A percentile compares a stretch with the other conserved stretches of the same genome.
These are phyloP conservation scores for Sambucus nigra DNA, from an alignment of 129 eudicot genomes.

Conservation along the genomic window DNA sequence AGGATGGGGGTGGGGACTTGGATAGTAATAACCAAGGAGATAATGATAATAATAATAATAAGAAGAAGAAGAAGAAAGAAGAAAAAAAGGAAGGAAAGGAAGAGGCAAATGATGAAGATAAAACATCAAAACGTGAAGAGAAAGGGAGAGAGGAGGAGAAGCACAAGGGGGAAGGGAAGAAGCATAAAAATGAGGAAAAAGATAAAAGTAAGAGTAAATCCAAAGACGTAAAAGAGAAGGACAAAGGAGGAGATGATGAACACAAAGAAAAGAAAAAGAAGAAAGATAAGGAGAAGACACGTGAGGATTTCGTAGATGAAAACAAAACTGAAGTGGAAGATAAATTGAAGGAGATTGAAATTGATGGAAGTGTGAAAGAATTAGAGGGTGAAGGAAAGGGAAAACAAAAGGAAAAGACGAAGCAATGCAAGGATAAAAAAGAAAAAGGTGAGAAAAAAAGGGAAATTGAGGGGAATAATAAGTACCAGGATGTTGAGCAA, in stretches of 20 bases:
- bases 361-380: conserved; percentile 24
- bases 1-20: conserved; percentile 15
- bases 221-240: conserved; percentile 10
- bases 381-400: conserved; percentile 14
- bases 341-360: conserved; percentile 36
- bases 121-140: conserved; percentile 10
- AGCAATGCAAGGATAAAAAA: conserved; percentile 37
- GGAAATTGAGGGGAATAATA: conserved; percentile 28
- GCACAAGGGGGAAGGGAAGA: conserved; percentile 9
- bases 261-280: conserved; percentile 13
- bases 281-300: conserved; percentile 10
- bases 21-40: conserved; percentile 17
- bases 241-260: neutral
- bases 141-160: conserved; percentile 11
- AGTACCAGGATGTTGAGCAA: conserved; percentile 40
- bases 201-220: conserved; percentile 12
- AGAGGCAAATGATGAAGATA: conserved; percentile 9
- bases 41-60: conserved; percentile 13
- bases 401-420: conserved; percentile 11
- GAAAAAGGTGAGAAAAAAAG: conserved; percentile 43
- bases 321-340: conserved; percentile 16
- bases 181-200: conserved; percentile 6
- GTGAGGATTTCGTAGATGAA: conserved; percentile 13
- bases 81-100: conserved; percentile 15
- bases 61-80: conserved; percentile 13